Evolutionary conservation across 805 yeast genomes (phyloP), one percentile per base, ranked within the genome.

Genomic region (Zygotorulaspora sp.): DNA sequence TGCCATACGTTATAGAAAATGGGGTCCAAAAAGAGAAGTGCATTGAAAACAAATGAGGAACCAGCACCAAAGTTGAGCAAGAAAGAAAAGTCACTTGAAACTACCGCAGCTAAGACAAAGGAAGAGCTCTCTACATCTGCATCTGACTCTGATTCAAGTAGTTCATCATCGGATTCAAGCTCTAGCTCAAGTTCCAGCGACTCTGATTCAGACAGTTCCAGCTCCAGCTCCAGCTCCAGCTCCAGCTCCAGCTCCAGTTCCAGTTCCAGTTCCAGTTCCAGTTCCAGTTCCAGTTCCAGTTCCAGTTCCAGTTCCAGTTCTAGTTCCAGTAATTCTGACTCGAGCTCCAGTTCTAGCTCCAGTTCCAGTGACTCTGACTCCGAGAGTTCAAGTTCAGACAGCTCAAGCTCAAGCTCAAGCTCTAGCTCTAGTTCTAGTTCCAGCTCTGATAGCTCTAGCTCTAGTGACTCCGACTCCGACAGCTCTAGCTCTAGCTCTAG

Each of bases 61-160:
- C 46, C 43, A 30, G 47, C 55, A 18, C 63, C 64, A 40, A 59
- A 57, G 35, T 43, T 59, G 38, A 55, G 59, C 33, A 44, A 41
- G 17, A 55, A 56, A 30, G 52, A 35, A 30, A 55, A 51, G 32
- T 41, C 37, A 12, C 44, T 47, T 34, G 48, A 48, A 27, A 29
- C 32, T 13, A 20, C 26, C 29, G 35, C 28, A 15, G 32, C 16
- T 31, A 26, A 35, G 5, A 10, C 32, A 7, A 21, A 36, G 35
- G 42, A 35, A 12, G 53, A 48, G 30, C 28, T 43, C 13, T 43
- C 49, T 4, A 46, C 48, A 2, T 33, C 38, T 33, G 80, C 78
- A 44, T 70, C 67, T 19, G 80, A 80, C 48, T 71, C 72, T 9
- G 80, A 30, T 6, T 38, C 49, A 14, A 25, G 35, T 15, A 16